Base-by-base conservation (phyloP, 2,329 filamentous ascomycete species). In the Aspergillus udagawae region DNA sequence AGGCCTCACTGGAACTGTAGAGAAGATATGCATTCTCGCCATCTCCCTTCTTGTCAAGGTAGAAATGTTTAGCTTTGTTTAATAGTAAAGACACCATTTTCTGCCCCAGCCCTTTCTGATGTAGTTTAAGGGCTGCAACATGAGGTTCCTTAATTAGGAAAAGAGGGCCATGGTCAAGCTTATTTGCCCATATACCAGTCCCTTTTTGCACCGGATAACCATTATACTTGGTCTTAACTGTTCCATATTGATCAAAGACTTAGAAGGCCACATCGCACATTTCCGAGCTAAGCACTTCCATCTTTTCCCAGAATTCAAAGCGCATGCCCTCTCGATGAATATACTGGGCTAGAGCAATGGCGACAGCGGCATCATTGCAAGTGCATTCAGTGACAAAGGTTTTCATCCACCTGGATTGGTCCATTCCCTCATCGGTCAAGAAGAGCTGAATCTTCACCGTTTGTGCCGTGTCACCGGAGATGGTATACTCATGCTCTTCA, bases 221-320 rank as follows among this genome's bases (percentile, higher is more conserved):
- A 45, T 69, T 68, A 55, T 69, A 71, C 49, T 74, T 69, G 25
- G 58, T 35, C 47, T 68, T 70, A 25, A 77, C 62, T 52, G 65
- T 64, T 47, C 74, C 75, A 55, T 76, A 77, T 25, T 70, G 63
- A 56, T 77, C 70, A 57, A 77, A 75, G 4, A 77, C 52, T 8
- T 68, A 58, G 56, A 75, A 60, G 14, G 69, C 73, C n/a, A 77
- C 56, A 17, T 58, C 35, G 49, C 66, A 65, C 20, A 66, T 63
- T 38, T 72, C 70, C 55, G 61, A 47, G 45, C 63, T 63, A 28
- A 61, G 60, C 53, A 57, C 60, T 53, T 76, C 70, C 69, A 77
- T 75, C 3, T 68, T 55, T 28, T 58, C 45, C 65, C 68, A 72
- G 61, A 76, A 76, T 63, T 64, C 17, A 38, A 48, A 35, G 58